Evolutionary conservation across 495 filamentous ascomycete species (phyloP), one percentile per base, ranked within the genome.

Genomic region (Xylaria cubensis): DNA sequence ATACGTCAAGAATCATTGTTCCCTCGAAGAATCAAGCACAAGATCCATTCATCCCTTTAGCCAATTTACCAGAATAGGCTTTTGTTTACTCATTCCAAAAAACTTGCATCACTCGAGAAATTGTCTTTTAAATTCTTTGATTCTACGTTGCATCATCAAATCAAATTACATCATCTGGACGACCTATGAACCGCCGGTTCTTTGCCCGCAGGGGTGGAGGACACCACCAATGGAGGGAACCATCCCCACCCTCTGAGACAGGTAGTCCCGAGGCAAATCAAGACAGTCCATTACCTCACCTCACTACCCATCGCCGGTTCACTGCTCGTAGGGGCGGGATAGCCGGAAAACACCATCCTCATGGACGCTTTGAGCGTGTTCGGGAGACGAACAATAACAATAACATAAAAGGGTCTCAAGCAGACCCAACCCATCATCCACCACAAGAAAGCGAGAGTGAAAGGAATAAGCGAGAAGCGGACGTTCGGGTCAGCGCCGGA

Each of bases 41-140:
- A 56, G 24, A 56, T 32, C 51, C 50, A 53, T 26, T 9, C 51
- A 56, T 56, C 51, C 29, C 51, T 17, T 29, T 56, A 56, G 51
- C 51, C 51, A 29, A 56, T 56, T 56, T 56, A 56, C 29, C 17
- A 56, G 51, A 56, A 56, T 56, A 56, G 51, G 51, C 51, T 56
- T 56, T 29, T 55, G 2, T 21, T 0, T 29, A 13, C 21, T 29
- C 51, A 24, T 5, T 56, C 29, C 12, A 10, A 56, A 10, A 56
- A 56, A 32, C 51, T 10, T 56, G 51, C 51, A 56, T 56, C 10
- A 17, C 51, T 56, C 51, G 24, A 29, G 6, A 56, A 12, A 56
- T 29, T 29, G 24, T 29, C 10, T 56, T 56, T 56, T 12, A 1
- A 32, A 29, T 56, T 56, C 3, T 17, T 24, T 15, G 51, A 55